Evolutionary conservation across 345 rosid genomes (phyloP).

Genomic region (Euclidium syriacum): DNA sequence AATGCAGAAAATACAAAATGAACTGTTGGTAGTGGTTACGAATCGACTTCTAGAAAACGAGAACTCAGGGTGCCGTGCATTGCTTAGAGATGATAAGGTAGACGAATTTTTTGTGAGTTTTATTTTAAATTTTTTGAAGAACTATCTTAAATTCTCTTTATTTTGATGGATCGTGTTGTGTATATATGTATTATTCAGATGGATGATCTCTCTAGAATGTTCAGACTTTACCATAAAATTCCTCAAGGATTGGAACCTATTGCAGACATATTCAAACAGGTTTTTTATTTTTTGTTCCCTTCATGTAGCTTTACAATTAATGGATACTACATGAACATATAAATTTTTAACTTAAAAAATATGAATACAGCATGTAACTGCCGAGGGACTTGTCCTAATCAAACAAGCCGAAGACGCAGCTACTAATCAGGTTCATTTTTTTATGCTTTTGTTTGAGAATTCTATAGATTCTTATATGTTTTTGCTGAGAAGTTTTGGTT

Average conservation of each 20-base stretch:
- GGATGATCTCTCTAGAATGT: conserved; percentile 79
- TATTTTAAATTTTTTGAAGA: no score
- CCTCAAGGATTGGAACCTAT: conserved; percentile 64
- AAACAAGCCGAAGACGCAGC: conserved; percentile 89
- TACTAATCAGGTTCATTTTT: background rate
- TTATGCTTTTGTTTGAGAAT: no score
- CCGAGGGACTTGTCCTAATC: conserved; percentile 69
- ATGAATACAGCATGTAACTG: conserved; percentile 77
- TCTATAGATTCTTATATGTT: no score
- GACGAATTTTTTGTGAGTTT: no score
- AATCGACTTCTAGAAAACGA: conserved; percentile 72
- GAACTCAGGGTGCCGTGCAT: conserved; percentile 69
- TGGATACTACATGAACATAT: no score
- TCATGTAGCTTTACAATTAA: no score
- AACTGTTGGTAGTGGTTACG: conserved; percentile 50
- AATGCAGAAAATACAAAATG: conserved; percentile 55
- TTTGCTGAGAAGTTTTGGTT: no score
- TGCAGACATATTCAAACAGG: conserved; percentile 60
- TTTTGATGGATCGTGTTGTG: no score
- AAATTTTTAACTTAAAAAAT: no score
- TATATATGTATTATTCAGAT: background rate
- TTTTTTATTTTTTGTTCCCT: no score
- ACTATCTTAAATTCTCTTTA: no score
- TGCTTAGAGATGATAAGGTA: conserved; percentile 87
- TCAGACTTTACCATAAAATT: conserved; percentile 61